These are phyloP conservation scores for Scutellaria baicalensis DNA, from an alignment of 257 asterid species.

Conservation along the genomic window DNA sequence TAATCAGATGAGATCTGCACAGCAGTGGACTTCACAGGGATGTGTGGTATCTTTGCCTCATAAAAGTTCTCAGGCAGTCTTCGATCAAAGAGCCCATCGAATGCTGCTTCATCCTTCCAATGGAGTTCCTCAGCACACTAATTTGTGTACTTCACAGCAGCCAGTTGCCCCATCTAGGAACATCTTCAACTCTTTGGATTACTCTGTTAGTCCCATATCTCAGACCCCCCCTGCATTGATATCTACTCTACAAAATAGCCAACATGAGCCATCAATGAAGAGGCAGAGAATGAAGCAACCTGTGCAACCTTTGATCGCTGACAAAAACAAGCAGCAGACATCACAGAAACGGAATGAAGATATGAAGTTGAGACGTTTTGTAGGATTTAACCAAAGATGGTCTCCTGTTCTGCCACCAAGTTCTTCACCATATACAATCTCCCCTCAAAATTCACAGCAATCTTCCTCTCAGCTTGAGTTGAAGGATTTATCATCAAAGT, in stretches of 20 bases:
- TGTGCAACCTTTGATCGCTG: slow-evolving; percentile 13
- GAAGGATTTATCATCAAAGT: slow-evolving; percentile 25
- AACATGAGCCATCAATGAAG: slow-evolving; percentile 14
- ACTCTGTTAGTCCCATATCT: background rate
- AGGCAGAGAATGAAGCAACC: slow-evolving; percentile 26
- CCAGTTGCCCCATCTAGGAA: slow-evolving; percentile 7
- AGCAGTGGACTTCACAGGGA: slow-evolving; percentile 18
- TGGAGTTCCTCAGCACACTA: slow-evolving; percentile 14
- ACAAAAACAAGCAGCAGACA: slow-evolving; percentile 27
- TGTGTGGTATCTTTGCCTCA: background rate
- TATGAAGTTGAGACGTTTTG: slow-evolving; percentile 8
- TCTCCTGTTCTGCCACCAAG: slow-evolving; percentile 8
- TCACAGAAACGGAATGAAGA: slow-evolving; percentile 23
- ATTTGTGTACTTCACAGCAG: slow-evolving; percentile 8
- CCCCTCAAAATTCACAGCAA: slow-evolving; percentile 34
- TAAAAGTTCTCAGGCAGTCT: slow-evolving; percentile 11
- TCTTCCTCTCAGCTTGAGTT: slow-evolving; percentile 25
- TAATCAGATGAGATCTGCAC: slow-evolving; percentile 13
- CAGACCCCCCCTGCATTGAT: background rate
- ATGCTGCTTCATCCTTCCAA: slow-evolving; percentile 15
- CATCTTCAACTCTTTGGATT: slow-evolving; percentile 19
- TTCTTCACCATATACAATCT: slow-evolving; percentile 9
- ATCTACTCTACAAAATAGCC: slow-evolving; percentile 16
- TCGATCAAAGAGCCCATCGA: slow-evolving; percentile 13
- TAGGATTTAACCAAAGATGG: slow-evolving; percentile 20